Base-by-base conservation (phyloP, 495 filamentous ascomycete species). In the Penicillium bovifimosum region DNA sequence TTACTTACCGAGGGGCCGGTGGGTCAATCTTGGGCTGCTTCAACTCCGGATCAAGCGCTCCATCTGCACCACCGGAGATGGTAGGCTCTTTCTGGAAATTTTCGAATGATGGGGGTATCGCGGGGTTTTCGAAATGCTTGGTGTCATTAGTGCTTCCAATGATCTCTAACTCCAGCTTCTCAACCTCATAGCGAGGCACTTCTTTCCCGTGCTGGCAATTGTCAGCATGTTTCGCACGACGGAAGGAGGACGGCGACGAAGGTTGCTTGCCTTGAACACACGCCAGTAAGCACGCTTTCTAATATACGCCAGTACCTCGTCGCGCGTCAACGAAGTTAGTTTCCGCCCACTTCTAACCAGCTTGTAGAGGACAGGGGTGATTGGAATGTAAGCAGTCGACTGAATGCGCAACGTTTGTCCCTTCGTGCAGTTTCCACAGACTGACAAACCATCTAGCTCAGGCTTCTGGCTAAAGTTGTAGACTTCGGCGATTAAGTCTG, bases 101-200 rank as follows among this genome's bases (percentile, higher is more conserved):
- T 9, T 41, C 43, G 4, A 54, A 47, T 2, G 14, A 18, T 10
- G 50, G 50, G 2, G 27, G 33, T 5, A 29, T 36, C 29, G 50
- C 34, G 31, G 50, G 50, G 17, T 53, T 44, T 6, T 32, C 24
- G 26, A 46, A 53, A 11, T 39, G 35, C 9, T 31, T 53, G 10
- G 50, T 46, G 34, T 53, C 50, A n/a, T 53, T 53, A 24, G 26
- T 53, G 31, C 42, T 53, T 0, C 50, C 53, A 26, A 55, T 55
- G 32, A 55, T 55, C 6, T 55, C 45, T 5, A 50, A 14, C 1
- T 55, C 46, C 13, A 55, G 45, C 5, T 44, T 50, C 14, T 55
- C 32, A 11, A 44, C 45, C 16, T 55, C 31, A 20, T 55, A 43
- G 11, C 38, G 20, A n/a, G 53, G 53, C 8, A 50, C 3, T 9